Evolutionary conservation across 1,139 yeast species (phyloP), one percentile per base, ranked within the genome.

Genomic region (Taphrina communis): DNA sequence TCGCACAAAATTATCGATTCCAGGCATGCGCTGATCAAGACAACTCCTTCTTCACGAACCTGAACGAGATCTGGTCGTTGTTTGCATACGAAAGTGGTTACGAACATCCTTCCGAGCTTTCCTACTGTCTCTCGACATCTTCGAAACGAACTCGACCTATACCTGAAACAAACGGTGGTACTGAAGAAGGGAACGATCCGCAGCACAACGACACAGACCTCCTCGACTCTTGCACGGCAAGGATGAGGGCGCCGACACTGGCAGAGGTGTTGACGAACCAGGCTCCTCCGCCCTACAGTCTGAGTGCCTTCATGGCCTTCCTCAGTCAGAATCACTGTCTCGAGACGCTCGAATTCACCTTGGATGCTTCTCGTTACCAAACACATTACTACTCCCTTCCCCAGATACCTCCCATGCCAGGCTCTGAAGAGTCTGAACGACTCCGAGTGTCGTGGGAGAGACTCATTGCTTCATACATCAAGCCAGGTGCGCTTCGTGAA

Each of bases 331-430:
- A 75, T 69, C 79, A 77, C 72, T 78, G 80, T 59, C 73, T 73
- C 42, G 81, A 79, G 72, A 75, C 76, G 9, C 74, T 79, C 58
- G 80, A 78, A 68, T 78, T 79, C 71, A 72, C 75, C 2, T 68
- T 76, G 66, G 79, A 76, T 63, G 77, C 77, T 39, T 69, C 72
- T 12, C 70, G 75, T 38, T 78, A 78, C 70, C 63, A 67, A n/a
- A 69, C 69, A 17, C 66, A 71, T 36, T 76, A 73, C 66, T 68
- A 70, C 38, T 63, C 70, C 25, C 71, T 65, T 41, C 50, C 69
- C 46, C 52, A 51, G 59, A 17, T 58, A 3, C 46, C 62, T 12
- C 62, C 71, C 21, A 68, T 51, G 19, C 69, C 67, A 11, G 69
- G 69, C 56, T 46, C 56, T 7, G 39, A 39, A 21, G 66, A 68